Conservation (phyloP, 1,284 basidiomycete species). For the Serendipita sp. region DNA sequence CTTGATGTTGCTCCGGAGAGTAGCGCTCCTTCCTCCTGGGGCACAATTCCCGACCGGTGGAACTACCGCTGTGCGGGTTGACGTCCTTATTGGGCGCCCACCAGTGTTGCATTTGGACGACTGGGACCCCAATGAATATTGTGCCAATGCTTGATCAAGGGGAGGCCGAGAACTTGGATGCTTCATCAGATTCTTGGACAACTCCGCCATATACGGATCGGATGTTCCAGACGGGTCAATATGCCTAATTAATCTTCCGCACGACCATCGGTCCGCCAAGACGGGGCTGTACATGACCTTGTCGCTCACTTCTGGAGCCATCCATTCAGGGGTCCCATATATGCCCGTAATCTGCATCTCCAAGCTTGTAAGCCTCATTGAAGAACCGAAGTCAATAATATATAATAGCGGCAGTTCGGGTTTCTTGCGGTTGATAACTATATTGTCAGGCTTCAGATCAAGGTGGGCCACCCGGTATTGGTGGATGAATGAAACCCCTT, state of each 20-base stretch:
- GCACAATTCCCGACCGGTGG: no score
- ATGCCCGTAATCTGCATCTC: not conserved
- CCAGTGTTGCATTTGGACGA: no score
- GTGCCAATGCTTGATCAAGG: no score
- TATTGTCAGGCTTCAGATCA: conserved; percentile 12
- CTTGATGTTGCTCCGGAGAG: no score
- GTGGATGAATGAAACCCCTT: conserved; percentile 12
- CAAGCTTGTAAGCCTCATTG: not conserved
- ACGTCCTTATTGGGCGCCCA: no score
- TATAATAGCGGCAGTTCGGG: not conserved
- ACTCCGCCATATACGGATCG: no score
- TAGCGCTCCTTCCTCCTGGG: no score
- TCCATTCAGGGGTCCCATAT: not conserved
- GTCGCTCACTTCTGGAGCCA: not conserved
- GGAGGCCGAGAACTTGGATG: no score
- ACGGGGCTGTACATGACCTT: not conserved
- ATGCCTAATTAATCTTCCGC: not conserved
- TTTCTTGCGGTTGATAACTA: conserved; percentile 3
- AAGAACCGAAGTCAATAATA: conserved; percentile 1
- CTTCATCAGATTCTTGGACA: no score
- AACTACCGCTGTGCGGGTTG: no score
- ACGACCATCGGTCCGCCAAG: not conserved
- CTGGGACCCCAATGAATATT: no score
- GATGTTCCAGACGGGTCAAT: not conserved
- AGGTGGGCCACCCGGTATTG: conserved; percentile 10